Conservation (phyloP, 805 yeast genomes). For the Ogataea henricii region DNA sequence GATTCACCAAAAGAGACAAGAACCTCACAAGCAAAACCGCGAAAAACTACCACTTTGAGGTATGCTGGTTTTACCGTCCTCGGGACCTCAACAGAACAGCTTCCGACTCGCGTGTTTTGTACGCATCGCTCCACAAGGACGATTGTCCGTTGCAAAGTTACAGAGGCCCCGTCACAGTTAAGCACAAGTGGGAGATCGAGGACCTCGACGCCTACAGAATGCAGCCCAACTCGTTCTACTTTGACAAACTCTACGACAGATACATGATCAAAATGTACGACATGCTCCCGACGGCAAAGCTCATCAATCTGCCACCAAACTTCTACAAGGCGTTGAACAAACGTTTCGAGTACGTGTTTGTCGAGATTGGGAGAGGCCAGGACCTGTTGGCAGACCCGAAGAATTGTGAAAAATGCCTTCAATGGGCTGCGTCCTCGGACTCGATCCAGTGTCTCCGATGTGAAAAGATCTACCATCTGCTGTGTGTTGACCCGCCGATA, state of each 20-base stretch:
- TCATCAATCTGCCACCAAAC: constrained; percentile 59
- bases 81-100: constrained; percentile 73
- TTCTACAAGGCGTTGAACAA: constrained; percentile 63
- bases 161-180: constrained; percentile 74
- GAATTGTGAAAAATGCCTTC: constrained; percentile 74
- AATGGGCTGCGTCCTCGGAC: constrained; percentile 79
- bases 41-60: constrained; percentile 57
- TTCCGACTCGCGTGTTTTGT: constrained; percentile 72
- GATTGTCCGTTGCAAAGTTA: constrained; percentile 73
- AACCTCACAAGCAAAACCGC: constrained; percentile 43
- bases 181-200: constrained; percentile 65
- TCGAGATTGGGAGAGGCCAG: constrained; percentile 66
- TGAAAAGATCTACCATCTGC: constrained; percentile 67
- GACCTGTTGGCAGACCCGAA: constrained; percentile 64
- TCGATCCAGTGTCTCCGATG: constrained; percentile 84
- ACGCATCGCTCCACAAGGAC: constrained; percentile 85
- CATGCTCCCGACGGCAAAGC: constrained; percentile 61
- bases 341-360: constrained; percentile 72
- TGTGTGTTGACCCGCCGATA: constrained; percentile 85
- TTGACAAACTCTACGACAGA: constrained; percentile 81
- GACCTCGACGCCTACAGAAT: constrained; percentile 56
- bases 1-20: constrained; percentile 54
- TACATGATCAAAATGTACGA: constrained; percentile 84
- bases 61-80: constrained; percentile 92
- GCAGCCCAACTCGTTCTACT: constrained; percentile 75